Evolutionary conservation across 257 asterid species (phyloP).

Genomic region (Handroanthus guayacan): DNA sequence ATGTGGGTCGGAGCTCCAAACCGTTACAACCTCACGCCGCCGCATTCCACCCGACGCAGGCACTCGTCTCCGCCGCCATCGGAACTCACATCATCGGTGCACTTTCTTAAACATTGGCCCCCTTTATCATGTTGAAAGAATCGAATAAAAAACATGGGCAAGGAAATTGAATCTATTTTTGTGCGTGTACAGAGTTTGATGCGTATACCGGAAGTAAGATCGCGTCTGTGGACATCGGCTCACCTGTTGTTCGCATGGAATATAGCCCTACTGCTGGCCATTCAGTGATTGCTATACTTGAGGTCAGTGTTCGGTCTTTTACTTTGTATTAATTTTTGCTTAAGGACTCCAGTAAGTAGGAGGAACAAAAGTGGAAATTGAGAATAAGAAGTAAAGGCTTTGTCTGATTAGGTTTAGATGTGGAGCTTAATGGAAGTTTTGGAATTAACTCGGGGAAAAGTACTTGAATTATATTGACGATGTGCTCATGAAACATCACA

Average conservation of each 20-base stretch:
- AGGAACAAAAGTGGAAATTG: conserved; percentile 4
- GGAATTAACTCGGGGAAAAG: neutral
- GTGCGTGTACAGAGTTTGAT: conserved; percentile 75
- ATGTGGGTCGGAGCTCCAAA: conserved; percentile 90
- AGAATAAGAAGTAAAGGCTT: conserved; percentile 3
- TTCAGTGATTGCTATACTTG: conserved; percentile 86
- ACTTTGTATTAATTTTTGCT: neutral
- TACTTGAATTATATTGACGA: conserved; percentile 4
- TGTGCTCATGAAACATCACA: conserved; percentile 18
- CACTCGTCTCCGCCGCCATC: conserved; percentile 81
- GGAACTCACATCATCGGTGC: conserved; percentile 82
- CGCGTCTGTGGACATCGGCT: conserved; percentile 91
- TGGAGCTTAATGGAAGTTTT: conserved; percentile 27
- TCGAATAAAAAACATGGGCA: neutral
- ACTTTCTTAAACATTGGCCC: conserved; percentile 15
- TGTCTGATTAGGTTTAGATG: conserved; percentile 6
- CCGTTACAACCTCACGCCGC: conserved; percentile 98
- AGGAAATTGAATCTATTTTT: conserved; percentile 26
- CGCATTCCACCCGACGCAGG: conserved; percentile 88
- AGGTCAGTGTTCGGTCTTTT: conserved; percentile 59
- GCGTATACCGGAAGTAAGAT: conserved; percentile 95
- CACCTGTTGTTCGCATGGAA: conserved; percentile 98
- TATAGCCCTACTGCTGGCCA: conserved; percentile 88
- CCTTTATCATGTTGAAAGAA: neutral
- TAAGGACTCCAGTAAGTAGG: neutral